Evolutionary conservation across 2,329 filamentous ascomycete genomes (phyloP), one percentile per base, ranked within the genome.

Genomic region (Colletotrichum sublineola): DNA sequence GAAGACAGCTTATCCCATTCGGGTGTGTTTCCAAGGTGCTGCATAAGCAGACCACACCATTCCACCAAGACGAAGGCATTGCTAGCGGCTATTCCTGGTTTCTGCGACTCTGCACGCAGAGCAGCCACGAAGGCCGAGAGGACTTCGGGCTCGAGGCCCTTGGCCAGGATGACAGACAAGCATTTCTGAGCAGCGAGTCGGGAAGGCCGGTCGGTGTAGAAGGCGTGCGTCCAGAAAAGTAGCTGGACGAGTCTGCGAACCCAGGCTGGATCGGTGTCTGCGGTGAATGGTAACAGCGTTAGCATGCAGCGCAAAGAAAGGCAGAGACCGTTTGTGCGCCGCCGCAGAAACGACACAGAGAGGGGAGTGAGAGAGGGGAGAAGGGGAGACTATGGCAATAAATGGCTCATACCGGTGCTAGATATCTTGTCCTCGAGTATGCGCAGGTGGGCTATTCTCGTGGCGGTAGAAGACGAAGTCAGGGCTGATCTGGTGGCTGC

Each of bases 21-120:
- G 12, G 87, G 79, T 20, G 88, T 89, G 60, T 87, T 87, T 42
- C 89, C 89, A 36, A 95, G 86, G 70, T 92, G 87, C 77, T 95
- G 91, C 76, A 97, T 88, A 63, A 98, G 83, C 70, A 96, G 81
- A 71, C 92, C 93, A 81, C 91, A 94, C 96, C 96, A 99, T 81
- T 97, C 94, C 18, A 96, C 88, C 76, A 99, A 86, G 61, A 97
- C 94, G 80, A 98, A 97, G 6, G 95, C 93, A 81, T 91, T 97
- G 55, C 88, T 90, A 20, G 93, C 85, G 42, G 96, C 94, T 77
- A 98, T 91, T 74, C 90, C 91, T 24, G 88, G 84, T 81, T 97
- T 98, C 74, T 89, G 87, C 18, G 92, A 89, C 82, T 99, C 96
- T 42, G 86, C 84, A 73, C 91, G 89, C 71, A 98, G 81, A 62